Conservation (phyloP, 2,329 filamentous ascomycete species). For the Metarhizium rileyi region DNA sequence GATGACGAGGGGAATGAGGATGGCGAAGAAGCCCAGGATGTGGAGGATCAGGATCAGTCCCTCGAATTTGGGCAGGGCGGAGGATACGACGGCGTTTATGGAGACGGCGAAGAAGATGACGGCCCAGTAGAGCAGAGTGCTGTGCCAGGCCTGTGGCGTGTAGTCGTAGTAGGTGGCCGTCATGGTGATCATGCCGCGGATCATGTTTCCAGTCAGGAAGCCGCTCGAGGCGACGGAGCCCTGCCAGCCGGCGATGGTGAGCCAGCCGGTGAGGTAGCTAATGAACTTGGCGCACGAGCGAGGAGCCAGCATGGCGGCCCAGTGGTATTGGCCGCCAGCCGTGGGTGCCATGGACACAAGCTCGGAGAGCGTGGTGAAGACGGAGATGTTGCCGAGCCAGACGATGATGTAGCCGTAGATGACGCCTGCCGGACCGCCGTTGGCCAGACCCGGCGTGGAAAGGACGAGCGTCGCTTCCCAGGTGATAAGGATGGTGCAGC, state of each 20-base stretch:
- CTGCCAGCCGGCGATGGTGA: slow-evolving; percentile 39
- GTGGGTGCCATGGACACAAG: slow-evolving; percentile 38
- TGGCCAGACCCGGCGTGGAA: slow-evolving; percentile 12
- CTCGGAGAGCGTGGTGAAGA: slow-evolving; percentile 30
- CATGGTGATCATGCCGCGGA: slow-evolving; percentile 31
- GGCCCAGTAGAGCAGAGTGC: slow-evolving; percentile 38
- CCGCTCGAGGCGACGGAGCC: slow-evolving; percentile 23
- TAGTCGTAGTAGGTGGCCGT: not conserved
- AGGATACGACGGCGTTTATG: slow-evolving; percentile 39
- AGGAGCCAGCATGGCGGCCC: slow-evolving; percentile 45
- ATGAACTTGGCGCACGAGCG: slow-evolving; percentile 38
- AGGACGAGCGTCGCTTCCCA: slow-evolving; percentile 35
- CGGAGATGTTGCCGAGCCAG: slow-evolving; percentile 35
- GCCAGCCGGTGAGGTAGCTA: slow-evolving; percentile 41
- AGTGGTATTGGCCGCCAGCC: slow-evolving; percentile 50
- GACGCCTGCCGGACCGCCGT: slow-evolving; percentile 42
- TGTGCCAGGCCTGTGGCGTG: slow-evolving; percentile 33
- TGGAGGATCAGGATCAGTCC: slow-evolving; percentile 39
- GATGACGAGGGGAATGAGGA: slow-evolving; percentile 20
- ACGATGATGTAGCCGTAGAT: slow-evolving; percentile 41
- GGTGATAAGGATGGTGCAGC: slow-evolving; percentile 41
- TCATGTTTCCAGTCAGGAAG: slow-evolving; percentile 36
- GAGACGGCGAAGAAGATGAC: slow-evolving; percentile 35
- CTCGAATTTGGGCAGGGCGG: slow-evolving; percentile 39
- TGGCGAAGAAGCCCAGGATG: slow-evolving; percentile 25